These are phyloP conservation scores for Quercus tomentella DNA, from an alignment of 331 rosid species.

Conservation along the genomic window DNA sequence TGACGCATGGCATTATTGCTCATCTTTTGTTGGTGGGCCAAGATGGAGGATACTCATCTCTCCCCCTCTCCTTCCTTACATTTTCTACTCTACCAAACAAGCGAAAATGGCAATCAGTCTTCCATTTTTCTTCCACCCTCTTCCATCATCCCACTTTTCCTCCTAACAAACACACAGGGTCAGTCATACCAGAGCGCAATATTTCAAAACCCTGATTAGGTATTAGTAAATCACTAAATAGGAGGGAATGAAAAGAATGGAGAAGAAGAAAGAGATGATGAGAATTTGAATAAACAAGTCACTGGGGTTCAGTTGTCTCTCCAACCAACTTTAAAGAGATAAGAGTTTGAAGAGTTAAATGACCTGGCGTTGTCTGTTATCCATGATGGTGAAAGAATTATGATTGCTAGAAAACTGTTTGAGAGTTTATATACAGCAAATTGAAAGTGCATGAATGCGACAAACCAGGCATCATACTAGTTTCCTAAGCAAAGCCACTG, in stretches of 20 bases:
- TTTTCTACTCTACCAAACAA: too few relatives aligned
- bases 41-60: too few relatives aligned
- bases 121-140: too few relatives aligned
- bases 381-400: not conserved
- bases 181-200: not conserved
- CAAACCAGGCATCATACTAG: not conserved
- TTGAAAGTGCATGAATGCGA: not conserved
- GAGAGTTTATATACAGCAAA: not conserved
- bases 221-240: not conserved
- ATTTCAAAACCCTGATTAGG: not conserved
- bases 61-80: too few relatives aligned
- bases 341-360: not conserved
- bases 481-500: not conserved
- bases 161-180: not conserved
- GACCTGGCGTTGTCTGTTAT: not conserved
- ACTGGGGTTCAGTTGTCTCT: not conserved
- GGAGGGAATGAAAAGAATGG: not conserved
- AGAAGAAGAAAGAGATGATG: not conserved
- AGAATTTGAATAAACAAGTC: not conserved
- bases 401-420: not conserved
- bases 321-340: not conserved
- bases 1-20: too few relatives aligned
- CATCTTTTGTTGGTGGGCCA: too few relatives aligned
- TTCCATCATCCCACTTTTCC: too few relatives aligned
- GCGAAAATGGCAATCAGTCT: too few relatives aligned